Base-by-base conservation (phyloP, 371 early-diverging fungal species). In the Blakeslea trispora region DNA sequence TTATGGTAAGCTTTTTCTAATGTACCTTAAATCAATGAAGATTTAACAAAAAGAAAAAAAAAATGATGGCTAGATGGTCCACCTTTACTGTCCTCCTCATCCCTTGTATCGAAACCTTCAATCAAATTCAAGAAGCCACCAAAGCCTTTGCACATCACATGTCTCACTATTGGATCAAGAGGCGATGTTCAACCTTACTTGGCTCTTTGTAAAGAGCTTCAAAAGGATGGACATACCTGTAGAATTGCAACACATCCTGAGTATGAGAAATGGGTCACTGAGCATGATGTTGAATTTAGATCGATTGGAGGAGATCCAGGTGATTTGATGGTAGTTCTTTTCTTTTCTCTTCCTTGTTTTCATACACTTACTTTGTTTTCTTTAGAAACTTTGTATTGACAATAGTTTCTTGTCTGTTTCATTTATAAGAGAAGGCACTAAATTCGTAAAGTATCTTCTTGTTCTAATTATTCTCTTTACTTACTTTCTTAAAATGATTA, bases 111-210 rank as follows among this genome's bases (percentile, higher is more conserved):
- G 42, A 45, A 37, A 9, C 21, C 49, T 40, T 23, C 42, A 1
- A 45, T 18, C 42, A 52, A 47, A 15, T 22, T 18, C 44, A 46
- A 57, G 18, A 32, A 40, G 17, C 74, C 79, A 5, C 63, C 72
- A 8, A 53, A 56, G 3, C 72, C 85, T 2, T 58, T 92, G 69
- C 91, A 82, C 50, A 86, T 92, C 48, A 91, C 91, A 0, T 85
- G 85, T 35, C 58, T 91, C 17, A 91, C 91, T 0, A 89, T 91
- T 57, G 93, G 93, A 14, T 88, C 90, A 10, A 79, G 93, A 32
- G 93, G 93, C 9, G 93, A 92, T 70, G 91, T 92, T 2, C 90
- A 92, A 58, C 93, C 93, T 1, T 92, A 90, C 53, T 81, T 92
- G 64, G 91, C 91, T 0, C 75, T 91, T 8, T 83, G 88, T 60